A percentile compares a stretch with the other conserved stretches of the same genome.
These are phyloP conservation scores for Tetraselmis chui DNA, from an alignment of 139 green algal species.

Conservation along the genomic window DNA sequence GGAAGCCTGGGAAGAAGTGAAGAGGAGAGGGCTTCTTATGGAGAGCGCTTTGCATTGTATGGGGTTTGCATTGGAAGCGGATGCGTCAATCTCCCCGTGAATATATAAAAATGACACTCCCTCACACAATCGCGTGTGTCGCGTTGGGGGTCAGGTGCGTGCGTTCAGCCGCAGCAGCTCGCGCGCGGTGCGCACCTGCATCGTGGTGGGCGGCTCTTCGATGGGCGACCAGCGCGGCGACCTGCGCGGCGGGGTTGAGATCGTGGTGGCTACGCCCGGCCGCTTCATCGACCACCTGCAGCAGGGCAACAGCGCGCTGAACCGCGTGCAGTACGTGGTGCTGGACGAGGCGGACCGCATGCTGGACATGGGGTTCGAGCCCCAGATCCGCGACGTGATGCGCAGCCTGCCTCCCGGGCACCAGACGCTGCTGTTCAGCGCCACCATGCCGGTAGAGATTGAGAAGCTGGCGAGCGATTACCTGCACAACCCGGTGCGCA, in stretches of 20 bases:
- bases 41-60: too few species aligned
- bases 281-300: slow-evolving; percentile 81
- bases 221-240: slow-evolving; percentile 73
- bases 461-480: slow-evolving; percentile 84
- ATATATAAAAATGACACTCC: too few species aligned
- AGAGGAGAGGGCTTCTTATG: too few species aligned
- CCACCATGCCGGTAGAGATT: slow-evolving; percentile 85
- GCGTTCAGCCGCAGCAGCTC: slow-evolving; percentile 58
- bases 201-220: slow-evolving; percentile 57
- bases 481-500: slow-evolving; percentile 62
- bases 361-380: slow-evolving; percentile 95
- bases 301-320: slow-evolving; percentile 60
- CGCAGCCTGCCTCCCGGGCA: too few species aligned
- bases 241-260: slow-evolving; percentile 64
- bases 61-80: too few species aligned
- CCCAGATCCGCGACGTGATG: slow-evolving; percentile 77
- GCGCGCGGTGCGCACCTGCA: slow-evolving; percentile 42
- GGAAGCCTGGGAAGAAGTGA: too few species aligned
- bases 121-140: slow-evolving; percentile 15
- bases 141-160: slow-evolving; percentile 49
- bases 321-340: slow-evolving; percentile 75
- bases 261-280: slow-evolving; percentile 79
- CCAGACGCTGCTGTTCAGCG: slow-evolving; percentile 96
- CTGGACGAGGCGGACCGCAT: slow-evolving; percentile 93
- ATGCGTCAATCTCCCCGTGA: too few species aligned